These are phyloP conservation scores for Nothophytophthora sp. DNA, from an alignment of 352 stramenopile genomes.

Conservation along the genomic window DNA sequence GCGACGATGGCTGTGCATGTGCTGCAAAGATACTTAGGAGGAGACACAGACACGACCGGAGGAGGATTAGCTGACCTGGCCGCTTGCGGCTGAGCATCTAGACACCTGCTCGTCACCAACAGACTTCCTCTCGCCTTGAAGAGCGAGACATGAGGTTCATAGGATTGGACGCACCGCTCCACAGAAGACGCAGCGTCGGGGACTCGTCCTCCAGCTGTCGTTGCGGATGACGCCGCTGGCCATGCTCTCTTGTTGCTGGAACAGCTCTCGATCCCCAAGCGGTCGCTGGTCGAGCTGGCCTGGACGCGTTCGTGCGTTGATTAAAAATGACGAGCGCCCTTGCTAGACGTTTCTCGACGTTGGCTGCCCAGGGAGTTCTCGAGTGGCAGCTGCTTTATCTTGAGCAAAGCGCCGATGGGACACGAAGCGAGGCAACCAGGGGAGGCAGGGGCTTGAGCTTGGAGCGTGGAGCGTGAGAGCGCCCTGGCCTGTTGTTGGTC, in stretches of 20 bases:
- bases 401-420: not conserved
- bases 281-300: no score
- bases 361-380: not conserved
- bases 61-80: constrained; percentile 4
- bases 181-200: constrained; percentile 18
- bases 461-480: no score
- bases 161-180: constrained; percentile 28
- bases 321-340: not conserved
- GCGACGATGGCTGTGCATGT: constrained; percentile 15
- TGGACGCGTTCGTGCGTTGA: no score
- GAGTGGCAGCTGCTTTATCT: not conserved
- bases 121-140: no score
- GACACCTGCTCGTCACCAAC: no score
- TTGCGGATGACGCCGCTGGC: constrained; percentile 13
- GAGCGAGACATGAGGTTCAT: no score
- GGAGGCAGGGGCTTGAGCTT: not conserved
- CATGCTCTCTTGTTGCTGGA: constrained; percentile 17
- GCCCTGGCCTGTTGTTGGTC: no score
- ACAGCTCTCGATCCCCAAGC: no score
- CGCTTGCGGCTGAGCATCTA: no score
- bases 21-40: constrained; percentile 18
- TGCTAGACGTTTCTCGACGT: not conserved
- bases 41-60: not conserved
- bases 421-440: not conserved
- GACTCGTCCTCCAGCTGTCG: constrained; percentile 10